Evolutionary conservation across 2,329 filamentous ascomycete species (phyloP), one percentile per base, ranked within the genome.

Genomic region (Neonectria sp.): DNA sequence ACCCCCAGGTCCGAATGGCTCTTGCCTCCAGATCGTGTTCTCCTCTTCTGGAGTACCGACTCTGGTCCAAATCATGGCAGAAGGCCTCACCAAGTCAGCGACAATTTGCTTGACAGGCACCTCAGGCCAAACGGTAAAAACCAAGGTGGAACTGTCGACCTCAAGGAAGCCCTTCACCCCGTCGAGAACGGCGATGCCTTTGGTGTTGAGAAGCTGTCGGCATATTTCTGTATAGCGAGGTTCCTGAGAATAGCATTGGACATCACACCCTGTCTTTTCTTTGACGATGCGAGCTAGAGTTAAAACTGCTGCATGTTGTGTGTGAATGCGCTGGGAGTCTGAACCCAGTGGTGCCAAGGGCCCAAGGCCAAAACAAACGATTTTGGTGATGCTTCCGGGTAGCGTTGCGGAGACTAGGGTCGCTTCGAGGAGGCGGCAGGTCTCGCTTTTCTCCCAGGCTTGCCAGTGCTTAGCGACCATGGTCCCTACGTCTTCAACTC

Each of bases 341-440:
- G 3, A 13, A 12, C 7, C 4, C 2, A 52, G 9, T 24, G n/a
- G 29, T 15, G n/a, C 29, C 17, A 52, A 21, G n/a, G 49, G n/a
- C 12, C 49, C 49, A 13, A 52, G 49, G 29, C 17, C 49, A 12
- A 52, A 52, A 33, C 49, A 52, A 21, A 52, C 49, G 5, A 52
- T 33, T n/a, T 52, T 52, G 29, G 29, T 35, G 29, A 52, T 52
- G 17, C 9, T 12, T 6, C 21, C 13, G 4, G 49, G 49, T 3
- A 52, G 27, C 9, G 29, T n/a, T 15, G 17, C n/a, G 11, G 49
- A 33, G 11, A 8, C 6, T 3, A 52, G 49, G 15, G 9, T 24
- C 9, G 31, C 25, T 52, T 52, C n/a, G 27, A 52, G 49, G 4
- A 33, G 29, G 3, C 27, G 29, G 12, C 49, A 52, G 11, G 49